These are phyloP conservation scores for Thermomyces lanuginosus DNA, from an alignment of 2,329 filamentous ascomycete genomes.

Conservation along the genomic window DNA sequence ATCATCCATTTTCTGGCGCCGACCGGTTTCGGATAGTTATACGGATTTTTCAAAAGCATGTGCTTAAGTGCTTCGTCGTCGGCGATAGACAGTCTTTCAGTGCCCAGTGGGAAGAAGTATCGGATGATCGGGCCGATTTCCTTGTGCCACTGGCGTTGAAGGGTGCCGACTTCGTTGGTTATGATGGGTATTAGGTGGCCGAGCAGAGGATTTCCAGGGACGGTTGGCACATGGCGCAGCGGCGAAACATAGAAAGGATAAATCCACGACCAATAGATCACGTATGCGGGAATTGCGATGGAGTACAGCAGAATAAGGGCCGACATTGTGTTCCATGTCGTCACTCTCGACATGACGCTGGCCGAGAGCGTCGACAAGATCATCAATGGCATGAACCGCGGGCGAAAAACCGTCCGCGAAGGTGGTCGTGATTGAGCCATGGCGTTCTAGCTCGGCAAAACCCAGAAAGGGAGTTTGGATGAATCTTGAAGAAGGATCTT, in stretches of 20 bases:
- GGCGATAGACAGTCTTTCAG: conserved; percentile 29
- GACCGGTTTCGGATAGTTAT: conserved; percentile 25
- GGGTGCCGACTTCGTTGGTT: conserved; percentile 25
- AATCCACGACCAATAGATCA: conserved; percentile 14
- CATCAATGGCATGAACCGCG: conserved; percentile 8
- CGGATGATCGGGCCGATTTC: conserved; percentile 28
- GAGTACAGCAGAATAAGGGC: conserved; percentile 7
- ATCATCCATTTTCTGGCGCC: conserved; percentile 28
- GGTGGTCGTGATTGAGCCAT: conserved; percentile 4
- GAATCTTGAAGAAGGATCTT: not conserved
- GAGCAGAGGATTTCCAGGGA: conserved; percentile 27
- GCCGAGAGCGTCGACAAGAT: conserved; percentile 6
- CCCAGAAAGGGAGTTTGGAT: not conserved
- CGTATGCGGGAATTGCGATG: conserved; percentile 8
- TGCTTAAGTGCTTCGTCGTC: conserved; percentile 31
- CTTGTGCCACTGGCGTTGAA: conserved; percentile 29
- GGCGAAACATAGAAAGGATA: conserved; percentile 30
- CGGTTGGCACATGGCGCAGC: conserved; percentile 28
- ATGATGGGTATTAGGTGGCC: conserved; percentile 30
- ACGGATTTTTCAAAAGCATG: conserved; percentile 29
- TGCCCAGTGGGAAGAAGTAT: conserved; percentile 33
- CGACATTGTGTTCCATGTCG: conserved; percentile 4
- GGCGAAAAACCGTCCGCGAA: conserved; percentile 5
- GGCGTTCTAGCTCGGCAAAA: conserved; percentile 1
- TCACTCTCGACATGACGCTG: conserved; percentile 6